Percentiles rank a stretch among this genome's conserved stretches.
Evolutionary conservation across 2,329 filamentous ascomycete species (phyloP).

Genomic region (Colletotrichum sp.): DNA sequence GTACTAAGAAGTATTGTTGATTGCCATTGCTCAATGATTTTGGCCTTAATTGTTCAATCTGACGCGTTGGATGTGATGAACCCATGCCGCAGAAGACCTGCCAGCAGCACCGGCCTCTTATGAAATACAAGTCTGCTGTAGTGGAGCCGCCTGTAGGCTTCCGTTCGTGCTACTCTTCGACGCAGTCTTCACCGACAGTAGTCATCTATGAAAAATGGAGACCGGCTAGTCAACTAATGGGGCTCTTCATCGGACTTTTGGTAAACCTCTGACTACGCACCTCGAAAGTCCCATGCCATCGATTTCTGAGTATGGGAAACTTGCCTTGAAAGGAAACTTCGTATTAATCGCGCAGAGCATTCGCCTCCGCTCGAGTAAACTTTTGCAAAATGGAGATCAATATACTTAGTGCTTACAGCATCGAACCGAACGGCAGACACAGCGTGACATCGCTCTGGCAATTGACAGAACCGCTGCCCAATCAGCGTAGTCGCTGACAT

Average conservation of each 20-base stretch:
- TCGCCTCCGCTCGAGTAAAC: background rate
- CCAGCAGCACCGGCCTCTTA: background rate
- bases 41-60: too few relatives aligned
- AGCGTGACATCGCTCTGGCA: background rate
- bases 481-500: background rate
- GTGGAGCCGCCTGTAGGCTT: background rate
- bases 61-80: background rate
- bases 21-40: background rate
- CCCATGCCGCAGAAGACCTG: background rate
- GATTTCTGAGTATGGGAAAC: background rate
- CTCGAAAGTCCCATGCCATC: background rate
- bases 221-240: background rate
- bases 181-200: background rate
- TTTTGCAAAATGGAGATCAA: background rate
- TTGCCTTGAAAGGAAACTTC: background rate
- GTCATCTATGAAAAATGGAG: background rate
- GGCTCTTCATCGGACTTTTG: background rate
- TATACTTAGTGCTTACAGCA: background rate
- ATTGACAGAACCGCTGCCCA: background rate
- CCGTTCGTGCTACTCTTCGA: background rate
- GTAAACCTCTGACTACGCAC: background rate
- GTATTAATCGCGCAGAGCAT: background rate
- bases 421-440: background rate
- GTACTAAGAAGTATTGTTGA: background rate
- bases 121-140: background rate